Base-by-base conservation (phyloP, 2,329 filamentous ascomycete genomes). In the Tolypocladium album region DNA sequence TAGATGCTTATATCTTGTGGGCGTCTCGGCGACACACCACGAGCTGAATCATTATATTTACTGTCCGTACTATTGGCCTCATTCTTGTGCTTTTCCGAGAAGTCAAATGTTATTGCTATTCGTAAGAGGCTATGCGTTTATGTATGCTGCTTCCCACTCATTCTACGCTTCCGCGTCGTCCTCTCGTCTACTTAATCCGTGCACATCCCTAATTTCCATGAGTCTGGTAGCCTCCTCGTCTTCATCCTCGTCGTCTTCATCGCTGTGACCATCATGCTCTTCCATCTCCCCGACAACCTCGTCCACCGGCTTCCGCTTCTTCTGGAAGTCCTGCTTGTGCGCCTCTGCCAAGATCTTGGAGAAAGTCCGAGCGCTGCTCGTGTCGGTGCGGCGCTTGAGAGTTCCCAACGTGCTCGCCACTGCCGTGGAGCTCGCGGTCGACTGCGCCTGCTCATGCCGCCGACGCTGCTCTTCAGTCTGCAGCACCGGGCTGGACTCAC, bases 261-360 rank as follows among this genome's bases (percentile, higher is more conserved):
- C 74, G 24, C 73, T 74, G 1, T 70, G 71, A 8, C 67, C 68
- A 22, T 70, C 65, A 17, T 69, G 67, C 2, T 61, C 63, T 13
- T 66, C 62, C 0, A 63, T 67, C 1, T 64, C 65, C 20, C 67
- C 69, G 0, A 64, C 66, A 0, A 60, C 66, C 38, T 69, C 64
- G 27, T 68, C 69, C n/a, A 62, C 58, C 0, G 74, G 73, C 66
- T 71, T 74, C 63, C 84, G 82, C 71, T 85, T 89, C 76, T 94
- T 88, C 74, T 95, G 89, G 71, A 97, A 97, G 74, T 97, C 93
- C 71, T 96, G 88, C 62, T 84, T 88, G 71, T 97, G 94, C 7
- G 93, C 93, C 62, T 87, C 82, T 4, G 90, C 88, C 65, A 97
- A 80, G n/a, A 92, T 85, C 17, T 81, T 84, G 6, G 79, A 77